Conservation (phyloP, 202 grass and related monocot species). For the Dendrocalamus latiflorus region DNA sequence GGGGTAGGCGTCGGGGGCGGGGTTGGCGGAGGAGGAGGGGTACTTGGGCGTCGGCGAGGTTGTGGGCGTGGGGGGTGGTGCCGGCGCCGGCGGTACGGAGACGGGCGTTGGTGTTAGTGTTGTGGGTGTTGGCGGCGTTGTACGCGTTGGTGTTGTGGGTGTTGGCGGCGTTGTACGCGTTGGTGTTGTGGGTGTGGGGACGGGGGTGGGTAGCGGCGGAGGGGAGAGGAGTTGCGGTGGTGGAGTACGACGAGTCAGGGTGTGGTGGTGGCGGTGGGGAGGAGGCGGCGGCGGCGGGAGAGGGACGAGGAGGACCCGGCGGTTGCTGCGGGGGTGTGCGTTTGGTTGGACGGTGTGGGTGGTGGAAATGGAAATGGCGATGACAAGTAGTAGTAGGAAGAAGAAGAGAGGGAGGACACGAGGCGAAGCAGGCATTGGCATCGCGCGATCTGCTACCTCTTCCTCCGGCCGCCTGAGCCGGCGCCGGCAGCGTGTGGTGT, state of each 20-base stretch:
- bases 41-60: conserved; percentile 36
- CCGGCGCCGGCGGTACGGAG: conserved; percentile 1
- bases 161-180: not conserved
- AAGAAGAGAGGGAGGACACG: not conserved
- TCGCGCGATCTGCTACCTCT: not conserved
- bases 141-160: not conserved
- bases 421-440: not conserved
- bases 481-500: not conserved
- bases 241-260: not conserved
- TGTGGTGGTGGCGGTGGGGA: conserved; percentile 20
- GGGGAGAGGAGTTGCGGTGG: not conserved
- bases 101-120: not conserved
- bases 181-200: not conserved
- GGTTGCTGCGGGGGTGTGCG: not conserved
- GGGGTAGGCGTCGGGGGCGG: conserved; percentile 25
- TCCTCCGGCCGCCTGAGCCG: not conserved
- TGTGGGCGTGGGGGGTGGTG: not conserved
- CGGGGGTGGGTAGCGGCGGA: not conserved
- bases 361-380: not conserved
- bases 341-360: not conserved
- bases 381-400: not conserved
- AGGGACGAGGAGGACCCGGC: not conserved
- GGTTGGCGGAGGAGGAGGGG: conserved; percentile 36
- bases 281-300: not conserved
- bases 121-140: no score